These are phyloP conservation scores for Pinus taeda DNA, from an alignment of 75 land plant genomes.

Conservation along the genomic window DNA sequence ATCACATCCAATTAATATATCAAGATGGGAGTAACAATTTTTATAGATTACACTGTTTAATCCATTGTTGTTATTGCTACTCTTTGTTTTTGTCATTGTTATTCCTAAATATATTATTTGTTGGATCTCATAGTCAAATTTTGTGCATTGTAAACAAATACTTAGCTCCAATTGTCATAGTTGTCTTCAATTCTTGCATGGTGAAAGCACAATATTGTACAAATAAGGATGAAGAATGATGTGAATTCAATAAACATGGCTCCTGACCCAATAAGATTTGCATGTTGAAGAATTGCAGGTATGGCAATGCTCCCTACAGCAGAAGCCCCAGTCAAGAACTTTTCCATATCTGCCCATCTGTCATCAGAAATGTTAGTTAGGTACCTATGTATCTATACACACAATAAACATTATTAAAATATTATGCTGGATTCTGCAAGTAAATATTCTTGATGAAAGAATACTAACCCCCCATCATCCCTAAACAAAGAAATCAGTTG, in stretches of 20 bases:
- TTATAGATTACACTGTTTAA: too few species aligned
- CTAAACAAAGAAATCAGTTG: constrained; percentile 61
- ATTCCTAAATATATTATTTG: too few species aligned
- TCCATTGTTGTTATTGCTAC: too few species aligned
- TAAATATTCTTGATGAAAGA: background rate
- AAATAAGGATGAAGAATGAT: constrained; percentile 78
- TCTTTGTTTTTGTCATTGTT: too few species aligned
- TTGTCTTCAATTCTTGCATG: constrained; percentile 77
- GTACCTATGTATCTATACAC: background rate
- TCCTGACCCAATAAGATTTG: constrained; percentile 69
- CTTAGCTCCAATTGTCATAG: constrained; percentile 25
- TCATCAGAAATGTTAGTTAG: constrained; percentile 2
- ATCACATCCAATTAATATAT: too few species aligned
- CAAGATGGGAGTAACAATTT: too few species aligned
- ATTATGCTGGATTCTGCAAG: background rate
- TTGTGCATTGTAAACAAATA: too few species aligned
- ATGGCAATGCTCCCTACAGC: constrained; percentile 95
- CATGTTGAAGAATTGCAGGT: constrained; percentile 88
- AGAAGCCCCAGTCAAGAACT: constrained; percentile 91
- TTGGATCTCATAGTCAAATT: too few species aligned
- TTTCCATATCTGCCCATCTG: constrained; percentile 91
- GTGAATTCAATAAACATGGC: constrained; percentile 90
- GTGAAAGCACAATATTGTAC: constrained; percentile 82
- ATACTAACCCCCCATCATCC: constrained; percentile 65
- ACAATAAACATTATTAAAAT: background rate